phyloP scores from a whole-genome alignment of 2,329 filamentous ascomycete species.

The Alternaria brassicicola region DNA sequence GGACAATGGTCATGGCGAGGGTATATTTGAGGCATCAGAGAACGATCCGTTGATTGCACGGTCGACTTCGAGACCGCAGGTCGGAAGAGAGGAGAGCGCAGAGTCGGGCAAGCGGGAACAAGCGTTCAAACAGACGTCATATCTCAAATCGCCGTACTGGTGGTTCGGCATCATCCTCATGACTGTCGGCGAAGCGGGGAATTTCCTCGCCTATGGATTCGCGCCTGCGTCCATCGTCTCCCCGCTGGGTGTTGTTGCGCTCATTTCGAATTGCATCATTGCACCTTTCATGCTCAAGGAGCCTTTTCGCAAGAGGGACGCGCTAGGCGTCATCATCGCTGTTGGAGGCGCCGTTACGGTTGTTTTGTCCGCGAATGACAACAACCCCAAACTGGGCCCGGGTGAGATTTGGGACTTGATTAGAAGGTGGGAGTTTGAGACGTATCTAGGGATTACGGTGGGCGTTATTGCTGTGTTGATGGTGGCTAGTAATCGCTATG shows the following conservation, averaged over 20 bases:
- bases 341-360: conserved; percentile 89
- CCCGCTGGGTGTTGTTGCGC: conserved; percentile 91
- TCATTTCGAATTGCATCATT: conserved; percentile 96
- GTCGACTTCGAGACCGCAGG: conserved; percentile 3
- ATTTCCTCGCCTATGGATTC: conserved; percentile 97
- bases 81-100: conserved; percentile 37
- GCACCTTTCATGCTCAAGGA: conserved; percentile 94
- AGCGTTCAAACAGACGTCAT: conserved; percentile 66
- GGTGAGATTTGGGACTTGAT: conserved; percentile 90
- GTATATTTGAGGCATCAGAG: conserved; percentile 29
- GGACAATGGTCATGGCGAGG: conserved; percentile 3
- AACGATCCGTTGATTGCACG: conserved; percentile 43
- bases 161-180: conserved; percentile 94
- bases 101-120: conserved; percentile 32
- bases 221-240: conserved; percentile 97
- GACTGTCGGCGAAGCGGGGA: conserved; percentile 89
- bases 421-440: conserved; percentile 84
- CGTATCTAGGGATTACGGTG: conserved; percentile 81
- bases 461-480: conserved; percentile 76
- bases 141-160: conserved; percentile 93
- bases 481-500: conserved; percentile 82
- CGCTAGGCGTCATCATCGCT: conserved; percentile 85
- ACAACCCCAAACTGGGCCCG: conserved; percentile 89
- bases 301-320: conserved; percentile 81
- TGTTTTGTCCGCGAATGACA: conserved; percentile 85